Base-by-base conservation (phyloP, 2,329 filamentous ascomycete species). In the Cytospora piceae region DNA sequence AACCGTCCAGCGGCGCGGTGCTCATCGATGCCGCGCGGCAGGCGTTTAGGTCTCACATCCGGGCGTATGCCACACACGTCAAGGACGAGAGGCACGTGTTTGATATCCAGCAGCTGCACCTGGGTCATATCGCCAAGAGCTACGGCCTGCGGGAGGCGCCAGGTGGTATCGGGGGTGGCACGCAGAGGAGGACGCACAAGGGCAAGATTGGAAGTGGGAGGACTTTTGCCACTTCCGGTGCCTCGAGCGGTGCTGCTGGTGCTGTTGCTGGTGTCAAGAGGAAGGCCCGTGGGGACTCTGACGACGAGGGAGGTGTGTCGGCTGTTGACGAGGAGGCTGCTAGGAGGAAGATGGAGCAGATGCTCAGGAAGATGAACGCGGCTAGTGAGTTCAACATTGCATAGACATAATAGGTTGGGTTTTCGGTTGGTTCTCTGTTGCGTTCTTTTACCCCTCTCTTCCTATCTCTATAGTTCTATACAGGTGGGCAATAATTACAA, bases 11-110 rank as follows among this genome's bases (percentile, higher is more conserved):
- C 58, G 87, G 42, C 63, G 80, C 86, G 0, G 87, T 87, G 63
- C 86, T 91, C 49, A 85, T 96, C 5, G 93, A 96, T 72, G 85
- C 93, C 72, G 94, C 91, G 0, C 87, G 93, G 24, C 88, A 92
- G 70, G 95, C 90, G 0, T 99, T 92, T 80, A 93, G 96, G 74
- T 95, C 92, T 59, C 94, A 98, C 73, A 90, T 99, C 63, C 86
- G 95, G 63, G 95, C 95, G 0, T 99, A 99, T 76, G 93, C 95
- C 2, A 99, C 95, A 0, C 95, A 99, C 77, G 87, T 94, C 32
- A 89, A 91, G 34, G 89, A 90, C 53, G 95, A 99, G 79, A 85
- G 95, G 61, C 82, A 82, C 61, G 94, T 91, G 75, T 99, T 99
- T 76, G 92, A 98, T 76, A 96, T 97, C 77, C 93, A 92, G 67